phyloP scores from a whole-genome alignment of 2,329 filamentous ascomycete species.

The Trichophaea hybrida region DNA sequence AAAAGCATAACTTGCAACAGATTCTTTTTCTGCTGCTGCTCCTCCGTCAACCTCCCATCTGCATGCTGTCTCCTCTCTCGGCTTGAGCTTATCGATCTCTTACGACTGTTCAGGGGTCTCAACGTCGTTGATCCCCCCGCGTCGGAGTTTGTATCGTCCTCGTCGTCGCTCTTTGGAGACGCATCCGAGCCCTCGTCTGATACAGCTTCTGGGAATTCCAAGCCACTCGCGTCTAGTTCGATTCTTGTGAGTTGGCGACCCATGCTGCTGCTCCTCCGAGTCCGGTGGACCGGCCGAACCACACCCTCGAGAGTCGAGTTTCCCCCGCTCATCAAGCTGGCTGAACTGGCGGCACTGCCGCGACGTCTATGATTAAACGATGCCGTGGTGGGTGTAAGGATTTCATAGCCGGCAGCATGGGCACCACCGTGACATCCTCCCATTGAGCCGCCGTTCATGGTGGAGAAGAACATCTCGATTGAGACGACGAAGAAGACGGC shows the following conservation, averaged over 20 bases:
- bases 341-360: background rate
- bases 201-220: background rate
- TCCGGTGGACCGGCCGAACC: slow-evolving; percentile 7
- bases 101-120: background rate
- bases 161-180: slow-evolving; percentile 9
- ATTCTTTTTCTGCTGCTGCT: slow-evolving; percentile 43
- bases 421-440: slow-evolving; percentile 20
- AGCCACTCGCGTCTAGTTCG: background rate
- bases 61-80: slow-evolving; percentile 1
- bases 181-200: slow-evolving; percentile 6
- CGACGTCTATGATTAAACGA: background rate
- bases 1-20: slow-evolving; percentile 60
- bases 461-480: slow-evolving; percentile 80
- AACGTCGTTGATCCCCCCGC: slow-evolving; percentile 2
- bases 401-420: slow-evolving; percentile 6
- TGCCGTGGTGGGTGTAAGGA: background rate
- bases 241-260: slow-evolving; percentile 16
- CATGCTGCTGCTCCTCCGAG: slow-evolving; percentile 20
- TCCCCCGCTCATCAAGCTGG: background rate
- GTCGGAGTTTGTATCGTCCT: slow-evolving; percentile 4
- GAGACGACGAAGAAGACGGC: slow-evolving; percentile 67
- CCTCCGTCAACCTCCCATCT: slow-evolving; percentile 11
- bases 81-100: slow-evolving; percentile 9
- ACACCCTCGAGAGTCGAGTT: background rate
- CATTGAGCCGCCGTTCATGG: slow-evolving; percentile 40